phyloP scores from a whole-genome alignment of 805 yeast genomes.

The Ogataea neopini region DNA sequence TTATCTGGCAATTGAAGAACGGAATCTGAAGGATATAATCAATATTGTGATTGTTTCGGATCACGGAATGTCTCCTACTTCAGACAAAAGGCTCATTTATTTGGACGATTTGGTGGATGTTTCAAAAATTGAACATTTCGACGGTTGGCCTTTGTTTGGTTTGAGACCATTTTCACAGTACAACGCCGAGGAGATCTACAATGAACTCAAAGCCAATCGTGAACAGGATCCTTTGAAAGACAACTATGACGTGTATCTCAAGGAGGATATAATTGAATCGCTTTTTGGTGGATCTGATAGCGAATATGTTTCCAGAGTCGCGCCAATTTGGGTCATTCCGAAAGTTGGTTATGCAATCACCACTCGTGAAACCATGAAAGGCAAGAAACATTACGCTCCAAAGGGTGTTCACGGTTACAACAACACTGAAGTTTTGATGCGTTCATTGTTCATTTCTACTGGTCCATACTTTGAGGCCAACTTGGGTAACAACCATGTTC shows the following conservation, averaged over 20 bases:
- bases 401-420: slow-evolving; percentile 86
- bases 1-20: slow-evolving; percentile 44
- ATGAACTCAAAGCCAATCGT: slow-evolving; percentile 41
- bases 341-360: slow-evolving; percentile 76
- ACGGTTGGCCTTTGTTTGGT: slow-evolving; percentile 88
- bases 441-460: slow-evolving; percentile 74
- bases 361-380: slow-evolving; percentile 57
- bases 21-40: slow-evolving; percentile 65
- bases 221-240: slow-evolving; percentile 29
- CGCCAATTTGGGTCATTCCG: slow-evolving; percentile 86
- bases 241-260: slow-evolving; percentile 48
- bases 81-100: slow-evolving; percentile 63
- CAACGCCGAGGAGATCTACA: slow-evolving; percentile 46
- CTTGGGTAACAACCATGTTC: slow-evolving; percentile 35
- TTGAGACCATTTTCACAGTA: slow-evolving; percentile 53
- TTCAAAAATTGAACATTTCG: slow-evolving; percentile 56
- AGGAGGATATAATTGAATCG: slow-evolving; percentile 54
- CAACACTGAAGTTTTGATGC: slow-evolving; percentile 74
- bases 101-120: slow-evolving; percentile 70
- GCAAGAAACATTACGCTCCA: slow-evolving; percentile 54
- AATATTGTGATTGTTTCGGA: slow-evolving; percentile 82
- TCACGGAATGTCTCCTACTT: slow-evolving; percentile 92
- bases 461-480: slow-evolving; percentile 71
- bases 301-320: slow-evolving; percentile 59
- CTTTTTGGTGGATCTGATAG: slow-evolving; percentile 55